These are phyloP conservation scores for Stropharia rugosoannulata DNA, from an alignment of 768 basidiomycete genomes.

Conservation along the genomic window DNA sequence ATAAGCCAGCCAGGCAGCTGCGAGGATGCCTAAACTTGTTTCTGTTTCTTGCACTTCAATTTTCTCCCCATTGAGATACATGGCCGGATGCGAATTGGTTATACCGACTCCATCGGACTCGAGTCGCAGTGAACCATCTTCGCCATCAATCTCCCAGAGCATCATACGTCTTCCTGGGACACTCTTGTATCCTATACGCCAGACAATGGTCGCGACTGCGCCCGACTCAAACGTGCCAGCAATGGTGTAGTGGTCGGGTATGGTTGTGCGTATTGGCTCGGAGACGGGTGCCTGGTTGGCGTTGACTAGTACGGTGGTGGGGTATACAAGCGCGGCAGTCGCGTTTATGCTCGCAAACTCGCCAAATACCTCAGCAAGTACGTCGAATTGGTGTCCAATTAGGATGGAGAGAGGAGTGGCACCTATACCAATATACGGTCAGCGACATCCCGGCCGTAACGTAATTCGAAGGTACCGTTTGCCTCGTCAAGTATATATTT, in stretches of 20 bases:
- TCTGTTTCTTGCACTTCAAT: slow-evolving; percentile 16
- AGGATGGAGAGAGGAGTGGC: background rate
- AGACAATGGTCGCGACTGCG: slow-evolving; percentile 24
- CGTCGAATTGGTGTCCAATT: slow-evolving; percentile 26
- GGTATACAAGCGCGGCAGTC: slow-evolving; percentile 21
- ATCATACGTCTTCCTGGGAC: slow-evolving; percentile 24
- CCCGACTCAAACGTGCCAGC: slow-evolving; percentile 28
- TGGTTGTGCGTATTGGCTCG: slow-evolving; percentile 15
- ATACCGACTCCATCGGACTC: background rate
- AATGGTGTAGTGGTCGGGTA: slow-evolving; percentile 26
- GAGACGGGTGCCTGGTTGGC: slow-evolving; percentile 21
- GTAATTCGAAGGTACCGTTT: background rate
- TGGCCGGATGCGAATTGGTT: slow-evolving; percentile 15
- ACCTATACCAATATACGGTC: background rate
- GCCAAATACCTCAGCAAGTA: slow-evolving; percentile 28
- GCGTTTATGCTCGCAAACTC: slow-evolving; percentile 28
- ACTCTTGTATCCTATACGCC: slow-evolving; percentile 19
- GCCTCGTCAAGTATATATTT: background rate
- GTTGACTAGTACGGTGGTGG: slow-evolving; percentile 23
- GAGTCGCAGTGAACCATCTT: slow-evolving; percentile 22
- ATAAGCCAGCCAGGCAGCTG: background rate
- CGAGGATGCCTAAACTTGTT: background rate
- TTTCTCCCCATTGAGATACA: slow-evolving; percentile 30
- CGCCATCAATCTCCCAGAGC: slow-evolving; percentile 34
- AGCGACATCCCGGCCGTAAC: background rate